phyloP scores from a whole-genome alignment of 106 monocot genomes.

The Acanthochlamys bracteata region DNA sequence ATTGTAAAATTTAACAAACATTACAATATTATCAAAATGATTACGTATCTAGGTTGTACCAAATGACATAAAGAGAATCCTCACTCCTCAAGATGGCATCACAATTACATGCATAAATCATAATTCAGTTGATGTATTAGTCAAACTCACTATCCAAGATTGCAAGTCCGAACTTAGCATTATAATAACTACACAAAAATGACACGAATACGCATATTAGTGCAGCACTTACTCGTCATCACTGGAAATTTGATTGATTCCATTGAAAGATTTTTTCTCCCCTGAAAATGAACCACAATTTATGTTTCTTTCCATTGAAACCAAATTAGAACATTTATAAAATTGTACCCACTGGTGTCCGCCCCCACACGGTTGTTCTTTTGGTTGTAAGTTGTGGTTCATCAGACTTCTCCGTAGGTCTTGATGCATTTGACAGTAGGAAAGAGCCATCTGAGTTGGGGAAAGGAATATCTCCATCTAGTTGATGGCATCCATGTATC shows the following conservation, averaged over 20 bases:
- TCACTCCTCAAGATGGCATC: no score
- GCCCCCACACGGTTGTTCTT: conserved; percentile 38
- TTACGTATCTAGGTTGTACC: no score
- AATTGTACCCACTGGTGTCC: conserved; percentile 43
- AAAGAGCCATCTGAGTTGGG: conserved; percentile 18
- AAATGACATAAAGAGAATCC: no score
- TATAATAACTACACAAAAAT: background rate
- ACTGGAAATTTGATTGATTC: conserved; percentile 40
- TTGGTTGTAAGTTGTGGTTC: conserved; percentile 15
- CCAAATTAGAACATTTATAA: background rate
- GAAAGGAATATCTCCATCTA: background rate
- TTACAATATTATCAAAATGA: no score
- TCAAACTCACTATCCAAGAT: background rate
- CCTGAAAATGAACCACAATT: conserved; percentile 16
- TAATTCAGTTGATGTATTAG: no score
- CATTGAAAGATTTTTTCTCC: conserved; percentile 64
- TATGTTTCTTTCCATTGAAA: background rate
- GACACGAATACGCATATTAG: background rate
- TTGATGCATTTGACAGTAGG: conserved; percentile 8
- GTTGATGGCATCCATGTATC: background rate
- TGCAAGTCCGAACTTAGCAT: background rate
- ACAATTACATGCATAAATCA: no score
- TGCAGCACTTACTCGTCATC: conserved; percentile 46
- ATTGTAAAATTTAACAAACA: no score
- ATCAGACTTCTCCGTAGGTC: conserved; percentile 14